Conservation (phyloP, 2,329 filamentous ascomycete species). For the Neoarthrinium moseri region DNA sequence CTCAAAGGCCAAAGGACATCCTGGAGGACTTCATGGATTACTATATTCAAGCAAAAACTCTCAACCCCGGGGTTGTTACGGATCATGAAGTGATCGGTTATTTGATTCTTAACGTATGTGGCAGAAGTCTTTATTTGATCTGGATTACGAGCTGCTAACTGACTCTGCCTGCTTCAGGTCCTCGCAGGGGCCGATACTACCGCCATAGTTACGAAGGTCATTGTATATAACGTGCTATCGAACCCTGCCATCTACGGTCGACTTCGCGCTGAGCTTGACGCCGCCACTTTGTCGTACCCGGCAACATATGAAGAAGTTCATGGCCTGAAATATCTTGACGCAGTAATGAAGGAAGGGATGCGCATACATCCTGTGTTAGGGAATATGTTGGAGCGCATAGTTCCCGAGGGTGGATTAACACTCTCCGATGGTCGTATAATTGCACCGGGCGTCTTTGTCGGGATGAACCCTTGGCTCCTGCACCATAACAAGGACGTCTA, state of each 20-base stretch:
- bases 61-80: constrained; percentile 22
- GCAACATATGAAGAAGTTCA: constrained; percentile 12
- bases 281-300: neutral
- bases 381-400: constrained; percentile 39
- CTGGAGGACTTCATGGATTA: constrained; percentile 26
- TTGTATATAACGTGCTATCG: constrained; percentile 30
- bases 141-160: too few species aligned
- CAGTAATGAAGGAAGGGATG: constrained; percentile 43
- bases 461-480: constrained; percentile 27
- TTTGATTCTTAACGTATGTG: constrained; percentile 8
- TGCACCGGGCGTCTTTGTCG: constrained; percentile 25
- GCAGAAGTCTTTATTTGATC: neutral
- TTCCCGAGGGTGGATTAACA: constrained; percentile 32
- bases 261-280: neutral
- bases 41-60: constrained; percentile 24
- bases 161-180: constrained; percentile 12
- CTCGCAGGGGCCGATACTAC: constrained; percentile 11
- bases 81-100: constrained; percentile 26
- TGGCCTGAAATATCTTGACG: constrained; percentile 32
- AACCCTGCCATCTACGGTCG: neutral
- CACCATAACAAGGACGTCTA: constrained; percentile 32
- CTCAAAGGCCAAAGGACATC: constrained; percentile 12
- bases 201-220: constrained; percentile 21
- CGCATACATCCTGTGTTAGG: constrained; percentile 40
- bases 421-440: constrained; percentile 23